Conservation (phyloP, 1,284 basidiomycete species). For the Grifola frondosa region DNA sequence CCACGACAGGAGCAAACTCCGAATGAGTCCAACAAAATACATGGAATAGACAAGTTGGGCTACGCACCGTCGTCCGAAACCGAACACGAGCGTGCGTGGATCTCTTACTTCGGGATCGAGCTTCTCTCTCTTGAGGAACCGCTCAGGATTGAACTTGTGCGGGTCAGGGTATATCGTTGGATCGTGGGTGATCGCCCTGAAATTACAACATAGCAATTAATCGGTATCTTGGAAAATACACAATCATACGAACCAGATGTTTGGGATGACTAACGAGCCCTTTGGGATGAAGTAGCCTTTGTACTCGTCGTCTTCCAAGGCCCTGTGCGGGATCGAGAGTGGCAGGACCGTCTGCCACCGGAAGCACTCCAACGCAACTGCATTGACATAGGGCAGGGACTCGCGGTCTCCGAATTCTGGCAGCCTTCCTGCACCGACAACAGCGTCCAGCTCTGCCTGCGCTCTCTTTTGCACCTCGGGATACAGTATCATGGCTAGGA, state of each 20-base stretch:
- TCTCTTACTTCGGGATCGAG: neutral
- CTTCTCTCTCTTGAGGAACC: constrained; percentile 13
- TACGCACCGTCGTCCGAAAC: constrained; percentile 31
- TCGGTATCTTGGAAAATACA: too few species aligned
- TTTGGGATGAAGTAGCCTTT: constrained; percentile 16
- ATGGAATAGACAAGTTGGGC: constrained; percentile 3
- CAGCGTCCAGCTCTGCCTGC: constrained; percentile 32
- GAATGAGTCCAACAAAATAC: constrained; percentile 6
- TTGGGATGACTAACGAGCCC: constrained; percentile 14
- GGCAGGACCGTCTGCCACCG: constrained; percentile 20
- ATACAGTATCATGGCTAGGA: constrained; percentile 18
- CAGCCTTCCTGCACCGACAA: constrained; percentile 27
- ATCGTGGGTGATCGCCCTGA: constrained; percentile 20
- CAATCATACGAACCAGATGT: constrained; percentile 16
- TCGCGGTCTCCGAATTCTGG: constrained; percentile 32
- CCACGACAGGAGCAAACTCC: too few species aligned
- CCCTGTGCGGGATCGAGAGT: constrained; percentile 13
- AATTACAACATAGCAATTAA: neutral
- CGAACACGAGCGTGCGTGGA: constrained; percentile 29
- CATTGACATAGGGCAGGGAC: constrained; percentile 30
- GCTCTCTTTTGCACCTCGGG: constrained; percentile 27
- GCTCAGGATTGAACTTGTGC: constrained; percentile 21
- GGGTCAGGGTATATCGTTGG: constrained; percentile 14
- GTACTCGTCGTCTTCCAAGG: constrained; percentile 13
- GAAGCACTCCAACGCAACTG: constrained; percentile 29